Conservation (phyloP, 176 grass and related monocot species). For the Aegilops umbellulata region DNA sequence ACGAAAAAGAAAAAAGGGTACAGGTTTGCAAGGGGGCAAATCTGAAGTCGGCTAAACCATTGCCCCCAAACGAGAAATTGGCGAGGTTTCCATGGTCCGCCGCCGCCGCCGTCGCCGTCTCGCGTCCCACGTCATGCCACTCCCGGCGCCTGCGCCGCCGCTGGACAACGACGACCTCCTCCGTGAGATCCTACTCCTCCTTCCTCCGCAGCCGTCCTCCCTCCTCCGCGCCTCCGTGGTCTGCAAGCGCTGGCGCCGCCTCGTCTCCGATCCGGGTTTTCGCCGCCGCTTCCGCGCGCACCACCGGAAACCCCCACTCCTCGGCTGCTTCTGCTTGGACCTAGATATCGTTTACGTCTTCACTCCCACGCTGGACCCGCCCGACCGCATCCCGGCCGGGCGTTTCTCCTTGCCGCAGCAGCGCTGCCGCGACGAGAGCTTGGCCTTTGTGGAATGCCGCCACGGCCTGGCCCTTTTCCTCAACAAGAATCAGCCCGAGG, state of each 20-base stretch:
- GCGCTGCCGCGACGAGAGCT: not conserved
- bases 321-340: not conserved
- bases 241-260: slow-evolving; percentile 1
- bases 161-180: slow-evolving; percentile 3
- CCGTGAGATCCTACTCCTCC: not conserved
- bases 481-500: not conserved
- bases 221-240: not conserved
- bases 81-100: not conserved
- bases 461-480: not conserved
- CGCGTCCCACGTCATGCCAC: not conserved
- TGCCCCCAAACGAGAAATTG: too few species aligned
- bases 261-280: not conserved
- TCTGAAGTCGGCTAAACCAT: not conserved
- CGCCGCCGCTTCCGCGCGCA: slow-evolving; percentile 3
- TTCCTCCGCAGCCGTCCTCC: not conserved
- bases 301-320: not conserved
- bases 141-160: not conserved
- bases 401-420: not conserved
- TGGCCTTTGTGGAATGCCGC: not conserved
- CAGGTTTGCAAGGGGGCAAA: not conserved
- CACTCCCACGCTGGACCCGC: not conserved
- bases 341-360: not conserved
- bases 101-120: not conserved
- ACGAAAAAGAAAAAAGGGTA: not conserved
- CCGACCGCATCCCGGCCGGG: not conserved